phyloP scores from a whole-genome alignment of 2,329 filamentous ascomycete species.

The Fusarium camptoceras region DNA sequence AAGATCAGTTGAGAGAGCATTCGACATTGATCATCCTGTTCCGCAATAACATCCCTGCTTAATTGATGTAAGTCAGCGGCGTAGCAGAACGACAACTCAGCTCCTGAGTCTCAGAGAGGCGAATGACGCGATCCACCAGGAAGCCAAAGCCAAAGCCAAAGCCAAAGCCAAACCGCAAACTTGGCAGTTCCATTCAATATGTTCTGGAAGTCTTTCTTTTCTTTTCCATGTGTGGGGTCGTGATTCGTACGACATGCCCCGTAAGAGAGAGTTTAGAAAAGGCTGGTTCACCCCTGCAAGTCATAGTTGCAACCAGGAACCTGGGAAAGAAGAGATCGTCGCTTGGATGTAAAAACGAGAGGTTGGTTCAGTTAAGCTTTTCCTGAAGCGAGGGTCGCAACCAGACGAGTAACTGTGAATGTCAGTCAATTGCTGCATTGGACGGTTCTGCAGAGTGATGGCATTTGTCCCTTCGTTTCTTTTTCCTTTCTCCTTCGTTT shows the following conservation, averaged over 20 bases:
- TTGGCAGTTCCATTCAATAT: conserved; percentile 15
- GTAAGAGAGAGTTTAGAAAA: conserved; percentile 1
- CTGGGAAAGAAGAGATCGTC: conserved; percentile 4
- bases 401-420: not conserved
- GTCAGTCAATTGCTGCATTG: not conserved
- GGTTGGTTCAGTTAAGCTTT: conserved; percentile 9
- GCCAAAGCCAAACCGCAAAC: conserved; percentile 7
- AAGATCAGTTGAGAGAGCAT: conserved; percentile 20
- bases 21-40: conserved; percentile 6
- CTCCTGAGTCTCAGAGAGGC: conserved; percentile 2
- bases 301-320: conserved; percentile 6
- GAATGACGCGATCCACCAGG: not conserved
- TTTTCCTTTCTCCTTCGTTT: not conserved
- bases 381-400: not conserved
- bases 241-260: not conserved
- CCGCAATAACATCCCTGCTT: conserved; percentile 9
- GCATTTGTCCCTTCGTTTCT: not conserved
- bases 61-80: conserved; percentile 18
- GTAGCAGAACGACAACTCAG: conserved; percentile 12
- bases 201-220: conserved; percentile 24
- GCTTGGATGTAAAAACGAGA: conserved; percentile 1
- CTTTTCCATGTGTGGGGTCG: conserved; percentile 12
- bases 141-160: conserved; percentile 1
- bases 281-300: conserved; percentile 22
- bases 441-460: conserved; percentile 1